A percentile compares a stretch with the other conserved stretches of the same genome.
These are phyloP conservation scores for Lizonia empirigonia DNA, from an alignment of 2,329 filamentous ascomycete species.

Conservation along the genomic window DNA sequence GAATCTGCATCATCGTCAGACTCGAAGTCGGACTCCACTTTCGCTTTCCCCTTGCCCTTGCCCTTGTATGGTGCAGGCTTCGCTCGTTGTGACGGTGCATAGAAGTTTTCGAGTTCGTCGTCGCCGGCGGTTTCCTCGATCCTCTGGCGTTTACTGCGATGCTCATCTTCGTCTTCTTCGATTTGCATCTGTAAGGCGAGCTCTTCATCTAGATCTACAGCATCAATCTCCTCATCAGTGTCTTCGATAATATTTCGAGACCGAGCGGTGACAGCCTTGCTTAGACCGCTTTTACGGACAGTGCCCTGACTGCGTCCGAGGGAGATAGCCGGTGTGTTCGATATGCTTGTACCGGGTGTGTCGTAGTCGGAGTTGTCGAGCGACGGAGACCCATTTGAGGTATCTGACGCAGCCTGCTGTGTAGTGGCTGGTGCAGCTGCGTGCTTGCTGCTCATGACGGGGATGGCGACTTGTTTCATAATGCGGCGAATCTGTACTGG, in stretches of 20 bases:
- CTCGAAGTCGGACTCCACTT: constrained; percentile 7
- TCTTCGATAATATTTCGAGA: constrained; percentile 29
- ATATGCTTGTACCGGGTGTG: constrained; percentile 66
- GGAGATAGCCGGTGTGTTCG: constrained; percentile 59
- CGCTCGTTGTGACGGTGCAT: constrained; percentile 1
- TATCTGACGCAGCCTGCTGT: constrained; percentile 26
- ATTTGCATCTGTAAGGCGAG: constrained; percentile 64
- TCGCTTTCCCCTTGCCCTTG: constrained; percentile 38
- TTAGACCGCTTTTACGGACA: constrained; percentile 31
- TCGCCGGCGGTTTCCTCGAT: constrained; percentile 34
- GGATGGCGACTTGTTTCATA: constrained; percentile 44
- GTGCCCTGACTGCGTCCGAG: constrained; percentile 26
- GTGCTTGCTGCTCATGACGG: constrained; percentile 23
- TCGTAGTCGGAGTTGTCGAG: constrained; percentile 57
- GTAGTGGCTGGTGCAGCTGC: constrained; percentile 19
- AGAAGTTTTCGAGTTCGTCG: constrained; percentile 11
- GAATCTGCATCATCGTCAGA: constrained; percentile 16
- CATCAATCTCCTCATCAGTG: constrained; percentile 36
- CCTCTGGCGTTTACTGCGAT: constrained; percentile 47
- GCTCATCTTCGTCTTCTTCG: constrained; percentile 56
- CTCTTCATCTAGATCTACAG: constrained; percentile 55
- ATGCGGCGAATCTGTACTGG: constrained; percentile 26
- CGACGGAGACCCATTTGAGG: constrained; percentile 40
- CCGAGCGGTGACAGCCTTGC: constrained; percentile 26
- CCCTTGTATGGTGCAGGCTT: constrained; percentile 22